A percentile compares a stretch with the other conserved stretches of the same genome.
These are phyloP conservation scores for Artemisia annua DNA, from an alignment of 129 eudicot genomes.

Conservation along the genomic window DNA sequence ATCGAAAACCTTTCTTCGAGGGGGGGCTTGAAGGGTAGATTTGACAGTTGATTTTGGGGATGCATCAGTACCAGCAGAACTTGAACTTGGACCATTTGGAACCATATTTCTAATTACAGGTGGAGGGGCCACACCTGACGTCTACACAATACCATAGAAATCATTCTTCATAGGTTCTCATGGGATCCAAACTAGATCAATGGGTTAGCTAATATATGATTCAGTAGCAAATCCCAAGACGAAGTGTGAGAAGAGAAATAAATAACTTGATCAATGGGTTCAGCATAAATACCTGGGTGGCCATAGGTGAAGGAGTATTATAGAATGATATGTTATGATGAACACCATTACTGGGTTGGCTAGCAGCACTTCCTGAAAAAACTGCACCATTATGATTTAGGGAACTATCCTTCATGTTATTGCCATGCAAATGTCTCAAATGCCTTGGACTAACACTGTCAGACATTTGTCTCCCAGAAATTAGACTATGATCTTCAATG, in stretches of 20 bases:
- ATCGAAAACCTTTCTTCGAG: constrained; percentile 90
- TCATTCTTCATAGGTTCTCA: neutral
- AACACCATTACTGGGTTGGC: constrained; percentile 54
- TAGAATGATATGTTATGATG: constrained; percentile 61
- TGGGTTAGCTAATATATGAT: too few relatives aligned
- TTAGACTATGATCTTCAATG: constrained; percentile 51
- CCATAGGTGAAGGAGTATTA: constrained; percentile 95
- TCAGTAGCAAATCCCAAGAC: constrained; percentile 9
- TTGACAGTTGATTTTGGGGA: constrained; percentile 75
- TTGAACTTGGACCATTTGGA: constrained; percentile 52
- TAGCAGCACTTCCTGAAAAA: constrained; percentile 36
- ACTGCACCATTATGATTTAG: constrained; percentile 56
- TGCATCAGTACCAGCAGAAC: constrained; percentile 55
- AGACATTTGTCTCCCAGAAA: constrained; percentile 42
- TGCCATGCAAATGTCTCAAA: constrained; percentile 43
- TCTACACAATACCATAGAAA: constrained; percentile 43
- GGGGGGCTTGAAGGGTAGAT: constrained; percentile 84
- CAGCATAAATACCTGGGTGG: constrained; percentile 61
- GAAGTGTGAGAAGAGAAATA: neutral
- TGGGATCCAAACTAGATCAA: too few relatives aligned
- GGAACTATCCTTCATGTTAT: constrained; percentile 55
- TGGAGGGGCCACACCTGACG: constrained; percentile 92
- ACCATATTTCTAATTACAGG: constrained; percentile 77
- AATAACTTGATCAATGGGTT: constrained; percentile 1
- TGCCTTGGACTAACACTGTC: constrained; percentile 83